Conservation (phyloP, 108 stramenopile species). For the Cyclotella distinguenda region DNA sequence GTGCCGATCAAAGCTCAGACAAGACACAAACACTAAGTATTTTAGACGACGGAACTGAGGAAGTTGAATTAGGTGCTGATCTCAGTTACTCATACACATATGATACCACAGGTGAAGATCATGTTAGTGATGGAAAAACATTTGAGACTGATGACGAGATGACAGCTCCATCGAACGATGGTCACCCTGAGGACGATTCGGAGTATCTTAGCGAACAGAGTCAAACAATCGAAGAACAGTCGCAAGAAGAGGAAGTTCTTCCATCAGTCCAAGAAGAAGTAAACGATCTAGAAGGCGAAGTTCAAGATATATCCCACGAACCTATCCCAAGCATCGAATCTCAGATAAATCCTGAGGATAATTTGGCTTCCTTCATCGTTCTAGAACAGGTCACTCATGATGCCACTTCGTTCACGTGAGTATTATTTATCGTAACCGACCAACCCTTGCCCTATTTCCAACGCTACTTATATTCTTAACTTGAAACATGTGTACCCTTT, state of each 20-base stretch:
- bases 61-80: too few species aligned
- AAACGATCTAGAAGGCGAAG: background rate
- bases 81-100: background rate
- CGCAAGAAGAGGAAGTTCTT: background rate
- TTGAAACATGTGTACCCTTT: background rate
- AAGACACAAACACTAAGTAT: background rate
- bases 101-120: background rate
- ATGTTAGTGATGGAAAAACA: background rate
- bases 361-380: conserved; percentile 47
- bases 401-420: conserved; percentile 62
- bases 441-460: too few species aligned
- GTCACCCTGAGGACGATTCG: background rate
- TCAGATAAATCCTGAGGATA: background rate
- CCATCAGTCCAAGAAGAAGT: background rate
- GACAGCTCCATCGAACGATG: background rate
- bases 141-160: background rate
- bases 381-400: conserved; percentile 68
- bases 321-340: background rate
- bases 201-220: too few species aligned
- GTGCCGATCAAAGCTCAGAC: background rate
- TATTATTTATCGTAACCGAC: conserved; percentile 13
- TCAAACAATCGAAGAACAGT: background rate
- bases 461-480: too few species aligned
- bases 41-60: background rate
- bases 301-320: background rate